A percentile compares a stretch with the other conserved stretches of the same genome.
phyloP scores from a whole-genome alignment of 345 rosid genomes.

The Eucalyptus viminalis region DNA sequence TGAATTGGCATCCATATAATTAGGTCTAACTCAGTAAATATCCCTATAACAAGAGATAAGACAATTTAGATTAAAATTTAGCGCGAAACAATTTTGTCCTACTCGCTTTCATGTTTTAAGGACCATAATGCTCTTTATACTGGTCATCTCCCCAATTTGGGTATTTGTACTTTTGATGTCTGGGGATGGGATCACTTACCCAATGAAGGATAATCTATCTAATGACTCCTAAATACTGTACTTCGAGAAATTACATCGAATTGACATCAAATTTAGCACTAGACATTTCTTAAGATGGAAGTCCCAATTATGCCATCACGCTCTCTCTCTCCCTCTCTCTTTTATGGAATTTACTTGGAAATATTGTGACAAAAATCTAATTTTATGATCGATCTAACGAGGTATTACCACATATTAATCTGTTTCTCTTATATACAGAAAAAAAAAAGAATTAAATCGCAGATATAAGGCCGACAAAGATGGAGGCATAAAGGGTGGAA shows the following conservation, averaged over 20 bases:
- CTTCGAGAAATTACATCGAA: background rate
- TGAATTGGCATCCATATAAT: background rate
- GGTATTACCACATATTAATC: background rate
- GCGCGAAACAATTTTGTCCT: background rate
- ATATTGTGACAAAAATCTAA: background rate
- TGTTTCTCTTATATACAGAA: background rate
- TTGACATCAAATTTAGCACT: background rate
- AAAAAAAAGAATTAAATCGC: background rate
- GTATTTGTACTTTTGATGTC: background rate
- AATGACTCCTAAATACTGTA: background rate
- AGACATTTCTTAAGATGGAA: background rate
- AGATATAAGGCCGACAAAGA: background rate
- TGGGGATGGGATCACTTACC: background rate
- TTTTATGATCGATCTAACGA: background rate
- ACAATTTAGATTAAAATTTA: background rate
- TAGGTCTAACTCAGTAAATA: too few relatives aligned
- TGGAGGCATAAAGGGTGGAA: background rate
- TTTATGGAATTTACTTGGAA: background rate
- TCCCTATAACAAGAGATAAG: background rate
- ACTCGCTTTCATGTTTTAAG: background rate
- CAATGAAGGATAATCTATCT: background rate
- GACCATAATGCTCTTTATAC: background rate
- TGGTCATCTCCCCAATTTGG: background rate
- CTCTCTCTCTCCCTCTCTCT: rapidly evolving
- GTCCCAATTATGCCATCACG: background rate